A percentile compares a stretch with the other conserved stretches of the same genome.
Evolutionary conservation across 2,329 filamentous ascomycete genomes (phyloP).

Genomic region (Claviceps humidiphila): DNA sequence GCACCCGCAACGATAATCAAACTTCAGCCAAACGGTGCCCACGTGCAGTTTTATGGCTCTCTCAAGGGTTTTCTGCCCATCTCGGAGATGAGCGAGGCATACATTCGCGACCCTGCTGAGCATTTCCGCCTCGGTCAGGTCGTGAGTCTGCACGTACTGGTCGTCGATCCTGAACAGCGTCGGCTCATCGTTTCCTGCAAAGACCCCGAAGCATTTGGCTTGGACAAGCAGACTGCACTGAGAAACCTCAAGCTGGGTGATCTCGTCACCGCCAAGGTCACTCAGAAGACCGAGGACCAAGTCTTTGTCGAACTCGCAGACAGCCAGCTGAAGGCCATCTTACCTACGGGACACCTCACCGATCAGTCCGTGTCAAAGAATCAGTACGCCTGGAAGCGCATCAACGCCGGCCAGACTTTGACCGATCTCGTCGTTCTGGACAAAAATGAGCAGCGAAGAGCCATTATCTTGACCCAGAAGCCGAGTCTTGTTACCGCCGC

Average conservation of each 20-base stretch:
- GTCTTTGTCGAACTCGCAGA: constrained; percentile 64
- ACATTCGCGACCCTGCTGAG: constrained; percentile 74
- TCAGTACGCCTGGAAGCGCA: constrained; percentile 61
- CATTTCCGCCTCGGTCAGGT: constrained; percentile 89
- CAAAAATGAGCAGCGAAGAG: constrained; percentile 65
- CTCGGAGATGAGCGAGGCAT: constrained; percentile 96
- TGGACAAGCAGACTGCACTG: constrained; percentile 64
- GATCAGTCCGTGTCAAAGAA: constrained; percentile 76
- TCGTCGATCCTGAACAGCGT: constrained; percentile 56
- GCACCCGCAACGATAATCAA: constrained; percentile 80
- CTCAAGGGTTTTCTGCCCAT: constrained; percentile 81
- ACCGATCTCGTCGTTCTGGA: constrained; percentile 75
- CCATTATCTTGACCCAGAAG: constrained; percentile 70
- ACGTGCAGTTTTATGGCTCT: constrained; percentile 81
- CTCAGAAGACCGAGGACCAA: constrained; percentile 68
- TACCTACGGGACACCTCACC: constrained; percentile 67
- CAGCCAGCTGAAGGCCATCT: constrained; percentile 60
- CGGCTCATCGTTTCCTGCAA: constrained; percentile 87
- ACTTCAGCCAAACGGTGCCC: constrained; percentile 63
- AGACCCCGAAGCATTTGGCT: constrained; percentile 64
- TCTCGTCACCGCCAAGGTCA: constrained; percentile 64
- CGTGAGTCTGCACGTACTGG: constrained; percentile 77
- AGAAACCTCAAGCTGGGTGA: constrained; percentile 61
- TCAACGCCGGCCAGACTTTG: constrained; percentile 72
- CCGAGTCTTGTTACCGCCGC: constrained; percentile 66